Base-by-base conservation (phyloP, 176 grass and related monocot species). In the Urochloa ruziziensis region DNA sequence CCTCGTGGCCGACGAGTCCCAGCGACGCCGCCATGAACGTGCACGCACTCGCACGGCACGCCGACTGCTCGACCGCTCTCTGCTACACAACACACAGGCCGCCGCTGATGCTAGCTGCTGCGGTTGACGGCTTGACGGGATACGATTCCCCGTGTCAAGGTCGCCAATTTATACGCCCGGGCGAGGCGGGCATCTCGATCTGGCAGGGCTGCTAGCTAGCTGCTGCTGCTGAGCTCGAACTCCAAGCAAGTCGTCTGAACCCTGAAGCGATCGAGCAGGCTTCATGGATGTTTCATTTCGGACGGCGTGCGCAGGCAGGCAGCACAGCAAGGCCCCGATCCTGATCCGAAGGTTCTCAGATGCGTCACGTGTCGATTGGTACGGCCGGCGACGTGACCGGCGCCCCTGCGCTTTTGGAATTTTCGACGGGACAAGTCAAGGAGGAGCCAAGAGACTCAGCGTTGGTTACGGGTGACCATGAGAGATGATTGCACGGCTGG, bases 11-110 rank as follows among this genome's bases (percentile, higher is more conserved):
- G 21, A 73, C 6, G 21, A 78, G 58, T 67, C 90, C 86, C 10
- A 88, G 28, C 4, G 90, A 77, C 32, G 90, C 72, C 77, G 90
- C 86, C 90, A 88, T 88, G 62, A 7, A 16, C 37, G 27, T 19
- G 5, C 42, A 36, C 56, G 61, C 46, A 21, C 70, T 10, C 18
- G 12, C 52, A 18, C 2, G 18, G 17, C 21, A 25, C 56, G 27
- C 15, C 30, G 46, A 23, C 51, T 56, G 36, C 24, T 30, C 13
- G 11, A 18, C 6, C 17, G 48, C 9, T 51, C 9, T 51, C 69
- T 16, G 44, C 15, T 30, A 72, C 10, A 25, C 54, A 3, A 3
- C 52, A 49, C 13, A 49, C 14, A 15, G 2, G 2, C 10, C 2
- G 53, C 53, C 53, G 53, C 53, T 0, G 21, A n/a, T n/a, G n/a